These are phyloP conservation scores for Pythium rishiriense DNA, from an alignment of 352 stramenopile genomes.

Conservation along the genomic window DNA sequence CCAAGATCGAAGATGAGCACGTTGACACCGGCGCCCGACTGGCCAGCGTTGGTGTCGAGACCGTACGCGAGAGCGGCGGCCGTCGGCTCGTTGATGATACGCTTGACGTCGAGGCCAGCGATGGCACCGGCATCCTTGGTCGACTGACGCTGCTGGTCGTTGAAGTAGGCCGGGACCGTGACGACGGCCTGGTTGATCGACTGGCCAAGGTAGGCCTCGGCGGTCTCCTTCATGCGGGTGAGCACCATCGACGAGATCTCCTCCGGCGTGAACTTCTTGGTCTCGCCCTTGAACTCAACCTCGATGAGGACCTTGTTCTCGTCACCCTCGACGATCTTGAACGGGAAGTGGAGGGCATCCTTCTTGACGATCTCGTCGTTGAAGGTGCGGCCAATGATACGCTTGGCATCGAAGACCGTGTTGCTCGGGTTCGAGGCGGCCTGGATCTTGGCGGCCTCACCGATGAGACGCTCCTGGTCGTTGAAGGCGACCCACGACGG, in stretches of 20 bases:
- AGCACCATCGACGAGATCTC: constrained; percentile 64
- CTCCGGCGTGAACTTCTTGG: constrained; percentile 56
- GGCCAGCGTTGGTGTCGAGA: constrained; percentile 58
- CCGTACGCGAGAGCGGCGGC: constrained; percentile 91
- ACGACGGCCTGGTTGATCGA: constrained; percentile 35
- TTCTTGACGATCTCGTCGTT: constrained; percentile 84
- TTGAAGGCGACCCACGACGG: constrained; percentile 91
- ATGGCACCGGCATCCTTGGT: constrained; percentile 35
- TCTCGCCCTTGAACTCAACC: constrained; percentile 49
- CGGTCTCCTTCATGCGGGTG: constrained; percentile 51
- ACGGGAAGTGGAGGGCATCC: constrained; percentile 59
- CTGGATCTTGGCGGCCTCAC: constrained; percentile 90
- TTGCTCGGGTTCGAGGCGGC: constrained; percentile 89
- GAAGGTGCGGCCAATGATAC: constrained; percentile 93
- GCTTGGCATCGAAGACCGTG: constrained; percentile 96
- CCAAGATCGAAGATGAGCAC: constrained; percentile 8
- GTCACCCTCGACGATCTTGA: constrained; percentile 90
- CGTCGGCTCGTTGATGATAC: constrained; percentile 93
- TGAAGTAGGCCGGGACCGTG: constrained; percentile 36
- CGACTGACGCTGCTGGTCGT: constrained; percentile 34
- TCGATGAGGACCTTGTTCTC: constrained; percentile 73
- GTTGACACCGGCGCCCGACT: constrained; percentile 56
- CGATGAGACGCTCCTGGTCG: constrained; percentile 73
- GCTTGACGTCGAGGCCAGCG: constrained; percentile 21
- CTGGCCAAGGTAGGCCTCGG: constrained; percentile 47